Evolutionary conservation across 2,329 filamentous ascomycete genomes (phyloP).

Genomic region (Exophiala oligosperma): DNA sequence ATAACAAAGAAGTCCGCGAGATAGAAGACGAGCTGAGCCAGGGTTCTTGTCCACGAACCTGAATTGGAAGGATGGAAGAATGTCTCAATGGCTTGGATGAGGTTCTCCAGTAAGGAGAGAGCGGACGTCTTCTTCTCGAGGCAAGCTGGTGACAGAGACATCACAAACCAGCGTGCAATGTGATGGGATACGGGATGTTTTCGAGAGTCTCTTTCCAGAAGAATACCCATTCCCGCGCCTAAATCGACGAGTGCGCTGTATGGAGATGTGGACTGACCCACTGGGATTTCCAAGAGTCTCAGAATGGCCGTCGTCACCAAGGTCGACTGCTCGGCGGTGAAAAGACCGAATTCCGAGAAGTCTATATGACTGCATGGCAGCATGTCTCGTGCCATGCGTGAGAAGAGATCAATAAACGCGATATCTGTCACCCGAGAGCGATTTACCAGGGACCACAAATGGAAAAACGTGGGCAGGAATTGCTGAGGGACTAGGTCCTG

Average conservation of each 20-base stretch:
- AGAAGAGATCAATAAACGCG: constrained; percentile 86
- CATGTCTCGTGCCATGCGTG: constrained; percentile 81
- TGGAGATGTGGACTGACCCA: constrained; percentile 90
- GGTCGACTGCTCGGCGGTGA: constrained; percentile 86
- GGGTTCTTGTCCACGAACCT: constrained; percentile 83
- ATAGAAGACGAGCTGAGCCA: constrained; percentile 89
- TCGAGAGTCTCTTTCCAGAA: constrained; percentile 87
- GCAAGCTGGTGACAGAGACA: constrained; percentile 85
- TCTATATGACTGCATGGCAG: constrained; percentile 71
- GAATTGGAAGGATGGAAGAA: constrained; percentile 99
- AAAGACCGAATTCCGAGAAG: constrained; percentile 86
- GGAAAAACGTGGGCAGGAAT: constrained; percentile 91
- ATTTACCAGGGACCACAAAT: constrained; percentile 91
- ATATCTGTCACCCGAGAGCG: constrained; percentile 85
- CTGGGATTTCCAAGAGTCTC: constrained; percentile 88
- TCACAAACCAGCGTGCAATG: constrained; percentile 88
- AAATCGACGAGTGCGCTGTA: constrained; percentile 81
- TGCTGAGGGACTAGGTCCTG: constrained; percentile 80
- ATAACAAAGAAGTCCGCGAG: constrained; percentile 95
- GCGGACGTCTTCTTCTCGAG: constrained; percentile 76
- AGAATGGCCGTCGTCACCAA: constrained; percentile 90
- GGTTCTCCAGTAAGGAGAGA: constrained; percentile 79
- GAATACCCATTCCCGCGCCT: constrained; percentile 76
- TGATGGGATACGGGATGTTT: constrained; percentile 91
- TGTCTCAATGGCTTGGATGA: constrained; percentile 93